Evolutionary conservation across 495 filamentous ascomycete genomes (phyloP), one percentile per base, ranked within the genome.

Genomic region (Emericellopsis terricola): DNA sequence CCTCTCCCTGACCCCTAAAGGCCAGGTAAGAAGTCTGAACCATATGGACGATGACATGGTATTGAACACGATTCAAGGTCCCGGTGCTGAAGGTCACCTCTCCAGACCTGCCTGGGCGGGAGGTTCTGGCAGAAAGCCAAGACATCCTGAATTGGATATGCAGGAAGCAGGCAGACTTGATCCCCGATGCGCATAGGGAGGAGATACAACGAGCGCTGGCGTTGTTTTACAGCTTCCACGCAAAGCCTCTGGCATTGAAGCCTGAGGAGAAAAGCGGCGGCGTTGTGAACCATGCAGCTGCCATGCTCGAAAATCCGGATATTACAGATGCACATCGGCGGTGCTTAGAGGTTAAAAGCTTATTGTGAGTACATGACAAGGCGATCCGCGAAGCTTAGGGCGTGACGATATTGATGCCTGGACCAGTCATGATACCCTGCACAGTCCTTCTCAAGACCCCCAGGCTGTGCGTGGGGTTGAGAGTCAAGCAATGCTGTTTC

Each of bases 321-420:
- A 48, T 46, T 17, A 41, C 57, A 37, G 61, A 67, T 38, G 55
- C 61, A 28, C 48, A 51, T 19, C 55, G 66, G 62, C 65, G 65
- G 24, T 57, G 54, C 1, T 49, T 68, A 1, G 62, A 65, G 26
- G 15, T 34, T 9, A 44, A 38, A 11, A 38, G 29, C 16, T 24
- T 29, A 2, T 36, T 29, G 27, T 34, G 29, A 24, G 34, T 41
- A 9, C 9, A 8, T 40, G n/a, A n/a, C n/a, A n/a, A n/a, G n/a
- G n/a, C n/a, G n/a, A n/a, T n/a, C n/a, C n/a, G n/a, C n/a, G n/a
- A n/a, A n/a, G n/a, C n/a, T n/a, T n/a, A n/a, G n/a, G n/a, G n/a
- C n/a, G n/a, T n/a, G n/a, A n/a, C n/a, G n/a, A n/a, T n/a, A n/a
- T n/a, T n/a, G n/a, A n/a, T n/a, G n/a, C n/a, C n/a, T n/a, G n/a